These are phyloP conservation scores for Chlorencoelia australis DNA, from an alignment of 2,329 filamentous ascomycete species.

Conservation along the genomic window DNA sequence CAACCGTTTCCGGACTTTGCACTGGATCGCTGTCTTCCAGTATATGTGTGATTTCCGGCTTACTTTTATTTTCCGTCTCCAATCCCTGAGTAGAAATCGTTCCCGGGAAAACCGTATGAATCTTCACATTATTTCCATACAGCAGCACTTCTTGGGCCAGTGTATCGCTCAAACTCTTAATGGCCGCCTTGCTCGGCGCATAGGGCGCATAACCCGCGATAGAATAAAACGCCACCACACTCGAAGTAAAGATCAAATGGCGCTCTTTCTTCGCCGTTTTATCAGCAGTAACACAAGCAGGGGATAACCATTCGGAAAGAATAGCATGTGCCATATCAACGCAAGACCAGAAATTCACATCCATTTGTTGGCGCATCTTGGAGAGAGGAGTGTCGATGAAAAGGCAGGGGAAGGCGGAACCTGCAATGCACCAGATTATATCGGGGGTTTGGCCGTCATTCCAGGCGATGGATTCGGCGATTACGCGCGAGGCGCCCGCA, in stretches of 20 bases:
- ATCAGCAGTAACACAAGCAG: constrained; percentile 34
- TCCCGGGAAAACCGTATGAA: constrained; percentile 77
- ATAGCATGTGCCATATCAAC: constrained; percentile 79
- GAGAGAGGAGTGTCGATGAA: constrained; percentile 65
- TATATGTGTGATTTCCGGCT: constrained; percentile 69
- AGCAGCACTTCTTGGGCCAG: constrained; percentile 75
- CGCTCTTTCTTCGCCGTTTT: constrained; percentile 41
- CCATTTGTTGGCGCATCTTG: constrained; percentile 69
- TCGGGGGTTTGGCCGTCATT: constrained; percentile 67
- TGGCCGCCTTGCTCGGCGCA: constrained; percentile 72
- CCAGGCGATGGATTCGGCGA: constrained; percentile 67
- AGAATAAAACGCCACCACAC: constrained; percentile 63
- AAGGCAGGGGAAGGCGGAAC: constrained; percentile 61
- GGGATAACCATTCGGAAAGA: constrained; percentile 62
- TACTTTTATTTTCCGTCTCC: constrained; percentile 64
- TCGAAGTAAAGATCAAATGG: constrained; percentile 84
- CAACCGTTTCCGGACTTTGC: constrained; percentile 71
- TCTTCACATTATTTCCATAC: constrained; percentile 73
- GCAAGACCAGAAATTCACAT: constrained; percentile 82
- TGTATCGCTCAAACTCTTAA: constrained; percentile 74
- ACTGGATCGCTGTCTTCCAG: constrained; percentile 76
- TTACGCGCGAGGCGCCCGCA: constrained; percentile 57
- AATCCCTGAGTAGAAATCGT: constrained; percentile 71
- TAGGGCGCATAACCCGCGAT: constrained; percentile 79
- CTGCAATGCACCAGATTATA: constrained; percentile 85